Percentiles rank a stretch among this genome's conserved stretches.
Evolutionary conservation across 2,329 filamentous ascomycete genomes (phyloP).

Genomic region (Hymenoscyphus salicellus): DNA sequence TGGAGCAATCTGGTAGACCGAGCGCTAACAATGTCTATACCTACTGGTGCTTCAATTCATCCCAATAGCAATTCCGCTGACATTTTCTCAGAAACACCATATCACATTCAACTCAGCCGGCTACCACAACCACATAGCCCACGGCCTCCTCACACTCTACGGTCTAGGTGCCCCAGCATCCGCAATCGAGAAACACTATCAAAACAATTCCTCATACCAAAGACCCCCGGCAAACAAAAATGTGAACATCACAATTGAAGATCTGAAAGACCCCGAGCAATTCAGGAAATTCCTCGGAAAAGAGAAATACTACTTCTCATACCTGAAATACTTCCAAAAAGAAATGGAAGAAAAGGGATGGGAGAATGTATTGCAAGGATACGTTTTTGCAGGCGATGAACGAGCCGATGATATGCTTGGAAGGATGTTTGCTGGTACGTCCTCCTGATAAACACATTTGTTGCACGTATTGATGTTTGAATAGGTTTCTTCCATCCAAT

Average conservation of each 20-base stretch:
- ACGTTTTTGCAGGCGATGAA: constrained; percentile 65
- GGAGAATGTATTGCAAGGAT: constrained; percentile 59
- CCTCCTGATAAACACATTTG: neutral
- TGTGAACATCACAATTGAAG: constrained; percentile 40
- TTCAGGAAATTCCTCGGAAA: constrained; percentile 62
- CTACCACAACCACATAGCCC: constrained; percentile 82
- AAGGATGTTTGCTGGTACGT: constrained; percentile 62
- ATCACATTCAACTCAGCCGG: constrained; percentile 74
- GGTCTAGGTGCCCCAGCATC: constrained; percentile 65
- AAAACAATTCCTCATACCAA: constrained; percentile 66
- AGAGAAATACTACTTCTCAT: constrained; percentile 66
- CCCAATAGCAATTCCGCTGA: too few species aligned
- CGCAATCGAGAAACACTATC: constrained; percentile 62
- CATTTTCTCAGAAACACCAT: constrained; percentile 53
- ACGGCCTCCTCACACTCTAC: constrained; percentile 74
- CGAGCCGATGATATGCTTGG: constrained; percentile 66
- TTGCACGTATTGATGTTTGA: too few species aligned
- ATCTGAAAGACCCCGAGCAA: constrained; percentile 46
- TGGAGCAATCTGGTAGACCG: too few species aligned
- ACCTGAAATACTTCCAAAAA: constrained; percentile 70
- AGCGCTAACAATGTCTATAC: too few species aligned
- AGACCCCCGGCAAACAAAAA: constrained; percentile 40
- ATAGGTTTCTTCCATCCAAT: constrained; percentile 75
- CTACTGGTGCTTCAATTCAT: too few species aligned
- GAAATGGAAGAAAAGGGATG: constrained; percentile 67